Conservation (phyloP, 2,329 filamentous ascomycete genomes). For the Samsoniella hepiali region DNA sequence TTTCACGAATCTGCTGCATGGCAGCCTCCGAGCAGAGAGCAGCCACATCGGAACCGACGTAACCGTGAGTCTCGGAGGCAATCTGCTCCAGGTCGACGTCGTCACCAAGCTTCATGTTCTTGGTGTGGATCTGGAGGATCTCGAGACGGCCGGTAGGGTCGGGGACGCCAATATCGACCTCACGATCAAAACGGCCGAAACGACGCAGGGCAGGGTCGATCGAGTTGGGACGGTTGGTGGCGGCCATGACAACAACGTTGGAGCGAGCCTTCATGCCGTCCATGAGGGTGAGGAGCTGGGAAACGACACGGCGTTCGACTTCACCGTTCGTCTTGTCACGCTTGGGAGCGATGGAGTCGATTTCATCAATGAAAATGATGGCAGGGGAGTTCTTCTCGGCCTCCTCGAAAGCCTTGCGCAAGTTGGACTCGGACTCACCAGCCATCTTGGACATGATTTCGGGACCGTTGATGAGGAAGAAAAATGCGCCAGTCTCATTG, state of each 20-base stretch:
- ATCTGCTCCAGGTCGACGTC: slow-evolving; percentile 97
- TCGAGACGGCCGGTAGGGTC: slow-evolving; percentile 97
- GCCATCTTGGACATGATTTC: slow-evolving; percentile 99
- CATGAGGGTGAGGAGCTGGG: slow-evolving; percentile 95
- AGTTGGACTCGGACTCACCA: slow-evolving; percentile 96
- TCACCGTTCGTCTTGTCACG: slow-evolving; percentile 99
- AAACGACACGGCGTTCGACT: slow-evolving; percentile 97
- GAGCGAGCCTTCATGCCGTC: slow-evolving; percentile 99
- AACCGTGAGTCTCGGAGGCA: slow-evolving; percentile 96
- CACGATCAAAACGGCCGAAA: slow-evolving; percentile 97
- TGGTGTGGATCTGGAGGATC: slow-evolving; percentile 99
- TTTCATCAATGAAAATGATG: slow-evolving; percentile 99
- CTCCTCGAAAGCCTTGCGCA: slow-evolving; percentile 99
- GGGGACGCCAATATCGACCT: slow-evolving; percentile 97
- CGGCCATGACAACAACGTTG: slow-evolving; percentile 98
- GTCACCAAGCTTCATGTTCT: slow-evolving; percentile 99
- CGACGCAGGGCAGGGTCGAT: slow-evolving; percentile 96
- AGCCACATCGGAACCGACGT: slow-evolving; percentile 96
- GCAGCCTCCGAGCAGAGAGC: slow-evolving; percentile 98
- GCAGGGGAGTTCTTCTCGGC: slow-evolving; percentile 99
- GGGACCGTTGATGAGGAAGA: slow-evolving; percentile 98
- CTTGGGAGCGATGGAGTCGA: slow-evolving; percentile 98
- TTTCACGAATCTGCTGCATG: slow-evolving; percentile 99
- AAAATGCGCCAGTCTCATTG: slow-evolving; percentile 98
- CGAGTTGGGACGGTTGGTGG: slow-evolving; percentile 97